Evolutionary conservation across 768 basidiomycete species (phyloP), one percentile per base, ranked within the genome.

Genomic region (Pulveroboletus sp.): DNA sequence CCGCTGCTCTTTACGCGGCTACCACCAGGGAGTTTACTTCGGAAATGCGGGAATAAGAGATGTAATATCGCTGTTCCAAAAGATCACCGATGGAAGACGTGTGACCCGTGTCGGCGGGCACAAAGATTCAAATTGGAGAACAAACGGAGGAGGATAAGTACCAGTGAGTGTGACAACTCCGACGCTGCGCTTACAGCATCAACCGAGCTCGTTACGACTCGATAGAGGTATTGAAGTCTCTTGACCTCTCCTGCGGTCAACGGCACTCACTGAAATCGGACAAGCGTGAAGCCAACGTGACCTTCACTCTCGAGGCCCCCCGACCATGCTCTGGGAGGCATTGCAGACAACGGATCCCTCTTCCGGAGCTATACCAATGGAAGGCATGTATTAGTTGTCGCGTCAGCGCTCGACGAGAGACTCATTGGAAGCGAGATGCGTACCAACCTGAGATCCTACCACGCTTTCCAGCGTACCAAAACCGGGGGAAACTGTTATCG

Each of bases 51-150:
- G 3, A 67, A 65, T 47, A 57, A 59, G 36, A 50, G 60, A 42
- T 77, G 76, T 39, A 64, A 62, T 8, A 64, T 66, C 30, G 55
- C 61, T 6, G 55, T 78, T 26, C 59, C 68, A 2, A 44, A 44
- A 17, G 64, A 57, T 7, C 68, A 72, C 50, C 65, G 59, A 1
- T 73, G 73, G 74, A 76, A 77, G 55, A 69, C 65, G 8, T 78
- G 76, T 39, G 67, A 71, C 6, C 48, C 70, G 3, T 77, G 76
- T 53, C 71, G 76, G 13, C 53, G 63, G n/a, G 63, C 63, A 18
- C 64, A 65, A 24, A 56, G 65, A 13, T 58, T 57, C 38, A 69
- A 67, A 8, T 57, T 64, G 46, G 66, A 60, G 21, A 53, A 53
- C 30, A 21, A 21, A 4, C 54, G 51, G 33, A 46, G 51, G 26